Conservation (phyloP, 2,329 filamentous ascomycete species). For the Trichophyton verrucosum region DNA sequence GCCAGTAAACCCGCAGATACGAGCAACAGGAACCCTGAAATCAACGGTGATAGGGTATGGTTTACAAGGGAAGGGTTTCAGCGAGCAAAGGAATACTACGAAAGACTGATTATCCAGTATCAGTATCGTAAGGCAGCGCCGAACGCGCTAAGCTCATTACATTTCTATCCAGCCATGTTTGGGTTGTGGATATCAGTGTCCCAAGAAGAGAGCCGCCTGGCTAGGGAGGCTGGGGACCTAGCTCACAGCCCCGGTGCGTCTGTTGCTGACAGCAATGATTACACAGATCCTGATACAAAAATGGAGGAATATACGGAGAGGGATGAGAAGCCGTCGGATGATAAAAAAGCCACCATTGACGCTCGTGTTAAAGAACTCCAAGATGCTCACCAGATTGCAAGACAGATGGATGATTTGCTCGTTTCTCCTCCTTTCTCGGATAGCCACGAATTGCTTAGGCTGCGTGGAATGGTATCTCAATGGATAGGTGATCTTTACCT, state of each 20-base stretch:
- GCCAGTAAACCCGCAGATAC: conserved; percentile 10
- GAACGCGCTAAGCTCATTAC: conserved; percentile 49
- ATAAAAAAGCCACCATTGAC: conserved; percentile 27
- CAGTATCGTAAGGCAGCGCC: conserved; percentile 54
- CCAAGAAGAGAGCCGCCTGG: conserved; percentile 46
- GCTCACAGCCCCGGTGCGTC: conserved; percentile 14
- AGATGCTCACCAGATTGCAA: conserved; percentile 50
- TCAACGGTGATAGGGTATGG: conserved; percentile 14
- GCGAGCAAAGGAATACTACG: conserved; percentile 57
- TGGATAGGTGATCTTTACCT: conserved; percentile 58
- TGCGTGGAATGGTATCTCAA: conserved; percentile 61
- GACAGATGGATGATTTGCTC: conserved; percentile 59
- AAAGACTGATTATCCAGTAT: conserved; percentile 63
- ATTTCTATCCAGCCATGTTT: conserved; percentile 74
- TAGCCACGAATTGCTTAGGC: conserved; percentile 51
- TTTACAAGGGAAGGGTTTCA: conserved; percentile 42
- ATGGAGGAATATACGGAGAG: conserved; percentile 9
- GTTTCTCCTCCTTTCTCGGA: conserved; percentile 57
- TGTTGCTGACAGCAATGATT: conserved; percentile 22
- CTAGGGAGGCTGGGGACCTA: conserved; percentile 26
- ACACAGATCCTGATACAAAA: conserved; percentile 16
- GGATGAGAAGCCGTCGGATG: neutral
- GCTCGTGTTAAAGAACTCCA: conserved; percentile 41
- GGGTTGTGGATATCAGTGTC: conserved; percentile 68
- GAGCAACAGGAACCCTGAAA: neutral